Evolutionary conservation across 2,329 filamentous ascomycete genomes (phyloP).

Genomic region (Ceratocystis albifundus): DNA sequence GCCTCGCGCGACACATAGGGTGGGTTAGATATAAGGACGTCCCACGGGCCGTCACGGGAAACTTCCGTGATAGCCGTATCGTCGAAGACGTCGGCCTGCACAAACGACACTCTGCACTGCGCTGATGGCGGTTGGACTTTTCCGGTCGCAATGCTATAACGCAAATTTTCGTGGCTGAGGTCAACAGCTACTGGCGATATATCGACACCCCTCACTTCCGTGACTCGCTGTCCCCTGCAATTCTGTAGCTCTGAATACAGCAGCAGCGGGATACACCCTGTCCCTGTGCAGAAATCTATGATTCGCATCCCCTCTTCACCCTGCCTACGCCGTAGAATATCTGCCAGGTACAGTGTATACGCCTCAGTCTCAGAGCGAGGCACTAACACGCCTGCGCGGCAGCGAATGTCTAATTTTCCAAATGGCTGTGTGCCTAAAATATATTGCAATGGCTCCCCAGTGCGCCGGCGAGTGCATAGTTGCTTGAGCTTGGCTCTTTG

Average conservation of each 20-base stretch:
- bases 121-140: conserved; percentile 24
- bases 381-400: conserved; percentile 68
- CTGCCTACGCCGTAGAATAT: conserved; percentile 30
- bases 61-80: conserved; percentile 31
- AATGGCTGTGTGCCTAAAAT: conserved; percentile 82
- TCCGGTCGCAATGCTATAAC: conserved; percentile 35
- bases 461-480: conserved; percentile 41
- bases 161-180: conserved; percentile 56
- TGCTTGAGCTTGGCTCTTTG: conserved; percentile 6
- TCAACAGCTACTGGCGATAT: conserved; percentile 53
- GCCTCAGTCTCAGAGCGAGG: conserved; percentile 69
- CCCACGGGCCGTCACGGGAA: conserved; percentile 30
- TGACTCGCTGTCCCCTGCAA: conserved; percentile 28
- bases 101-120: conserved; percentile 35
- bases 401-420: conserved; percentile 67
- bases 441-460: conserved; percentile 75
- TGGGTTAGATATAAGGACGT: conserved; percentile 77
- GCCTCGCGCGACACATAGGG: conserved; percentile 65
- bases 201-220: conserved; percentile 60
- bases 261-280: conserved; percentile 76
- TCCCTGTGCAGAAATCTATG: conserved; percentile 81
- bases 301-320: conserved; percentile 35
- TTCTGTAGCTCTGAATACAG: conserved; percentile 50
- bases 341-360: conserved; percentile 47
- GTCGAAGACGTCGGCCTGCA: conserved; percentile 40